Conservation (phyloP, 148 eudicot genomes). For the Persicaria maculosa region DNA sequence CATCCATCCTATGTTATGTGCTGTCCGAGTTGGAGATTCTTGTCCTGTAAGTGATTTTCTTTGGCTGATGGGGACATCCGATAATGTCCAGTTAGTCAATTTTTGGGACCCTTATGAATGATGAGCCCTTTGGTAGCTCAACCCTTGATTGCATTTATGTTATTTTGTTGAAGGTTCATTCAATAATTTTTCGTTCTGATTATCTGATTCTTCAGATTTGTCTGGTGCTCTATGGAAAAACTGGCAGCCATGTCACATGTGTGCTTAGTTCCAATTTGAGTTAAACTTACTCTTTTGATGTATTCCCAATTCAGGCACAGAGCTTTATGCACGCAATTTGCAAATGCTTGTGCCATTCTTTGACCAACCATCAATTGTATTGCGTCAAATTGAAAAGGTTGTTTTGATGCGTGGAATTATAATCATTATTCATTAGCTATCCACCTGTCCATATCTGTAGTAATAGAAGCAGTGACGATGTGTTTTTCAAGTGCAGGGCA, state of each 20-base stretch:
- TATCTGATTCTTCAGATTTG: not conserved
- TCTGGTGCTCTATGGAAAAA: not conserved
- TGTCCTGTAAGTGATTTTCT: too few relatives aligned
- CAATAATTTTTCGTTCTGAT: not conserved
- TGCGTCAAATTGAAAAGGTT: conserved; percentile 58
- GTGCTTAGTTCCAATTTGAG: not conserved
- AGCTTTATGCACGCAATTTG: conserved; percentile 78
- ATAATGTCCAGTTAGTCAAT: too few relatives aligned
- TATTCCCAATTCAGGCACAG: conserved; percentile 46
- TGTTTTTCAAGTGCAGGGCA: conserved; percentile 38
- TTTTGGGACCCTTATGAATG: too few relatives aligned
- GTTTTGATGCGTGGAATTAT: not conserved
- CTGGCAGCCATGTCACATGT: not conserved
- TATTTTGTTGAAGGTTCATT: not conserved
- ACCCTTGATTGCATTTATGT: too few relatives aligned
- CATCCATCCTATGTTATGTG: too few relatives aligned
- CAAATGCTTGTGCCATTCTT: conserved; percentile 88
- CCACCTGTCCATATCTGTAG: not conserved
- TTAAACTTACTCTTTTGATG: not conserved
- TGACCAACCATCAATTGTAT: conserved; percentile 60
- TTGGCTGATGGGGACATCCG: too few relatives aligned
- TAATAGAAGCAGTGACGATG: not conserved
- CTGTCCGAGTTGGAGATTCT: too few relatives aligned
- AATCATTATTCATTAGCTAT: not conserved
- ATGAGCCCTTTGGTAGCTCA: too few relatives aligned